These are phyloP conservation scores for Plasmopara viticola DNA, from an alignment of 352 stramenopile species.

Conservation along the genomic window DNA sequence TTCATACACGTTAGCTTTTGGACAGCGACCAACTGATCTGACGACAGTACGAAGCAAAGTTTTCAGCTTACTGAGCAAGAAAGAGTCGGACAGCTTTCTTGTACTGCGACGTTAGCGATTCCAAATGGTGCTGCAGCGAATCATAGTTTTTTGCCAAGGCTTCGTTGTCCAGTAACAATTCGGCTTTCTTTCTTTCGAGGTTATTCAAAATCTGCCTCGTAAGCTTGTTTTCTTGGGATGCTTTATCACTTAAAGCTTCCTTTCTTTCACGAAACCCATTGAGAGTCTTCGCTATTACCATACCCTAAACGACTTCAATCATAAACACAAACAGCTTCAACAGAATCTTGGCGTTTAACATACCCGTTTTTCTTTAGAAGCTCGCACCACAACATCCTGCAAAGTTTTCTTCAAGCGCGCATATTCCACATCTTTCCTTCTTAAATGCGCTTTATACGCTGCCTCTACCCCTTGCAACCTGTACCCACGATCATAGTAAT, in stretches of 20 bases:
- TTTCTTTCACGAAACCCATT: conserved; percentile 37
- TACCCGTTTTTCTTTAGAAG: conserved; percentile 55
- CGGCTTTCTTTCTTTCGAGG: conserved; percentile 52
- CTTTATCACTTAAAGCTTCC: conserved; percentile 20
- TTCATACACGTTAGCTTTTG: neutral
- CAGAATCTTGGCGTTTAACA: neutral
- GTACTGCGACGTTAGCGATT: conserved; percentile 63
- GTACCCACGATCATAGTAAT: neutral
- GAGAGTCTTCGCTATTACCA: conserved; percentile 36
- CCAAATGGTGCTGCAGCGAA: conserved; percentile 46
- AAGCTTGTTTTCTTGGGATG: conserved; percentile 55
- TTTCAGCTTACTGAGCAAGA: conserved; percentile 49
- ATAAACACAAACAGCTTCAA: neutral
- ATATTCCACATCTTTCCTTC: conserved; percentile 71
- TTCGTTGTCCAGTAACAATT: conserved; percentile 63
- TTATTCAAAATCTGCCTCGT: conserved; percentile 59
- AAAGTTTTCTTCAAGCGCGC: conserved; percentile 63
- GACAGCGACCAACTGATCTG: neutral
- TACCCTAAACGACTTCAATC: conserved; percentile 24
- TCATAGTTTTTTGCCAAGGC: conserved; percentile 51
- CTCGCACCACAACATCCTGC: conserved; percentile 44
- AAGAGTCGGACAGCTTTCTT: conserved; percentile 69
- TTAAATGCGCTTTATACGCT: conserved; percentile 65
- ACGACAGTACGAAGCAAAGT: neutral
- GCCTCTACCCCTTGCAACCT: conserved; percentile 71